Conservation (phyloP, 2,329 filamentous ascomycete species). For the Pseudocercospora crystallina region DNA sequence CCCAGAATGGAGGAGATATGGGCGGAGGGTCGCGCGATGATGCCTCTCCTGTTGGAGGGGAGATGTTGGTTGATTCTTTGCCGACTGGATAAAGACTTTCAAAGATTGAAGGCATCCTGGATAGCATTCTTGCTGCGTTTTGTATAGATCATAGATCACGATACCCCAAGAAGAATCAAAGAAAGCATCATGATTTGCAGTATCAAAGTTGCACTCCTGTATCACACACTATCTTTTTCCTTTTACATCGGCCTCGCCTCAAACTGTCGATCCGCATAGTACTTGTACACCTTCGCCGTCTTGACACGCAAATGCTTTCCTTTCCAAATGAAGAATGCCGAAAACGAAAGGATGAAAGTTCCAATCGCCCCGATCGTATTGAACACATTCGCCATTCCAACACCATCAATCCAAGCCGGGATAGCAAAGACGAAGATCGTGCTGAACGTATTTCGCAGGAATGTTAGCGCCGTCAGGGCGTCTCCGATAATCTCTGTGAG, state of each 20-base stretch:
- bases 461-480: constrained; percentile 46
- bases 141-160: constrained; percentile 17
- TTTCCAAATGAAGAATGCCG: constrained; percentile 34
- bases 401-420: constrained; percentile 41
- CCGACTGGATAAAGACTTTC: constrained; percentile 30
- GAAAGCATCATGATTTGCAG: too few species aligned
- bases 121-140: not conserved
- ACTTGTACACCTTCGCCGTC: constrained; percentile 35
- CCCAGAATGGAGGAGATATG: constrained; percentile 10
- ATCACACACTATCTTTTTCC: too few species aligned
- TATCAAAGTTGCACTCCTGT: too few species aligned
- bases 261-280: constrained; percentile 38
- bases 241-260: constrained; percentile 27
- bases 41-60: constrained; percentile 20
- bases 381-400: constrained; percentile 45
- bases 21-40: constrained; percentile 4
- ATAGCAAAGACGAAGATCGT: constrained; percentile 50
- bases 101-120: too few species aligned
- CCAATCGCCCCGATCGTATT: constrained; percentile 41
- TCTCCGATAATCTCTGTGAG: constrained; percentile 48
- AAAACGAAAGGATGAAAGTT: constrained; percentile 33
- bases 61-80: constrained; percentile 33
- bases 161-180: constrained; percentile 8
- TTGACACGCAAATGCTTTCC: constrained; percentile 38
- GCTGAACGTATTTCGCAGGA: constrained; percentile 46